Percentiles rank a stretch among this genome's conserved stretches.
Evolutionary conservation across 306 rosid genomes (phyloP).

Genomic region (Echinosophora koreensis): DNA sequence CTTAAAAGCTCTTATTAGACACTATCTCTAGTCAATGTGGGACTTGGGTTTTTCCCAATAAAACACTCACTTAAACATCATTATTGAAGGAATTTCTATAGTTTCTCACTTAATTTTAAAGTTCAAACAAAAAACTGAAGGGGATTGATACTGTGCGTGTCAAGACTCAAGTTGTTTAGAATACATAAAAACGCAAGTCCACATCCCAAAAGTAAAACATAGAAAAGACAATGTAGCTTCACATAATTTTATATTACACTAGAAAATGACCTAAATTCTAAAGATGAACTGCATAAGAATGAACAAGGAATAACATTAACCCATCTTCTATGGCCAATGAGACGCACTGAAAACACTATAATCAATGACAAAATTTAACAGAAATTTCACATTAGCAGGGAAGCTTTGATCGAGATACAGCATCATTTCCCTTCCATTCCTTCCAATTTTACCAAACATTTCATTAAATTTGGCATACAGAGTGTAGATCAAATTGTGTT

Average conservation of each 20-base stretch:
- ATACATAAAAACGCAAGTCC: neutral
- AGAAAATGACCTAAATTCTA: neutral
- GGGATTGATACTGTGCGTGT: conserved; percentile 5
- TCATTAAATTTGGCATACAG: neutral
- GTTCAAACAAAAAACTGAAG: conserved; percentile 9
- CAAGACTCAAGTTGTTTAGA: conserved; percentile 9
- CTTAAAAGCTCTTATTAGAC: too few relatives aligned
- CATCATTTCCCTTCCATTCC: neutral
- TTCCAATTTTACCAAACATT: neutral
- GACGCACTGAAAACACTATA: neutral
- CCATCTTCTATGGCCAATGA: neutral
- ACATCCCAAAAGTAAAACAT: neutral
- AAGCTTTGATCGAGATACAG: conserved; percentile 1
- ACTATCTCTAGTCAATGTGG: too few relatives aligned
- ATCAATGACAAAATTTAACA: neutral
- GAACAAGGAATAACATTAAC: conserved; percentile 1
- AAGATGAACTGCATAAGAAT: neutral
- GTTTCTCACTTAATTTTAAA: neutral
- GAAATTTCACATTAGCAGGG: conserved; percentile 1
- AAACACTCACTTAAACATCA: conserved; percentile 11
- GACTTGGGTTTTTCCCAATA: too few relatives aligned
- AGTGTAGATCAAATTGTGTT: neutral
- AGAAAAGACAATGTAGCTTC: neutral
- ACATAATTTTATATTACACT: conserved; percentile 1
- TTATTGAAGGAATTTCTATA: neutral